phyloP scores from a whole-genome alignment of 2,329 filamentous ascomycete species.

The Drechmeria coniospora region DNA sequence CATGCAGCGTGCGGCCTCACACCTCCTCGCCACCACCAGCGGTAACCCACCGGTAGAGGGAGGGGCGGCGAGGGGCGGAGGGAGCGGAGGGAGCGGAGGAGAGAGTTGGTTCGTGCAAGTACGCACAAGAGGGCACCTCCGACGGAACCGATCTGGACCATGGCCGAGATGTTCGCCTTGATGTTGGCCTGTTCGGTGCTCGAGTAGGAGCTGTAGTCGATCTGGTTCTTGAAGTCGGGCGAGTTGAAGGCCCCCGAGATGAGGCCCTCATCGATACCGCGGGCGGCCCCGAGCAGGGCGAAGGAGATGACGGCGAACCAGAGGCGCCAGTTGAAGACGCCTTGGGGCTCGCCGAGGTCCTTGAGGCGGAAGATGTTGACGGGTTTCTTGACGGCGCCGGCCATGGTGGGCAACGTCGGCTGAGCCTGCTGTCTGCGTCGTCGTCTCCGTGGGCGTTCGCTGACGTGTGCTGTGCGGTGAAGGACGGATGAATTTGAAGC shows the following conservation, averaged over 20 bases:
- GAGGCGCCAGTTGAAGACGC: slow-evolving; percentile 62
- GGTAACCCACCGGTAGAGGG: no score
- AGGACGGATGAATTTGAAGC: no score
- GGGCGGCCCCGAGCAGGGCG: slow-evolving; percentile 59
- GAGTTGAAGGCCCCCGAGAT: slow-evolving; percentile 58
- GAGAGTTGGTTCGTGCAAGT: background rate
- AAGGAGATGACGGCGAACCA: slow-evolving; percentile 66
- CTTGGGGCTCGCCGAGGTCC: slow-evolving; percentile 48
- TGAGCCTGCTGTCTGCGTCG: background rate
- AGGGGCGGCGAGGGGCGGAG: no score
- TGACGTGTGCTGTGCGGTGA: background rate
- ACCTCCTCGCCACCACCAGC: background rate
- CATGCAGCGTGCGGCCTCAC: background rate
- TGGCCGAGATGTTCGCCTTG: slow-evolving; percentile 62
- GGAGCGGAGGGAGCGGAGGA: background rate
- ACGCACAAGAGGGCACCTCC: slow-evolving; percentile 46
- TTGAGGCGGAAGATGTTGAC: slow-evolving; percentile 50
- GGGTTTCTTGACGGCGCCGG: slow-evolving; percentile 36
- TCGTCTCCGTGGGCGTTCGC: background rate
- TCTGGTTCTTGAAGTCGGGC: slow-evolving; percentile 44
- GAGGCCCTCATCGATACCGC: slow-evolving; percentile 68
- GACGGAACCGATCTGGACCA: slow-evolving; percentile 69
- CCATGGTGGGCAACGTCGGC: slow-evolving; percentile 20
- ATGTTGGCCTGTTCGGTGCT: slow-evolving; percentile 45
- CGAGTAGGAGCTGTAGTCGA: slow-evolving; percentile 39